Evolutionary conservation across 2,329 filamentous ascomycete species (phyloP).

Genomic region (Neocucurbitaria cava): DNA sequence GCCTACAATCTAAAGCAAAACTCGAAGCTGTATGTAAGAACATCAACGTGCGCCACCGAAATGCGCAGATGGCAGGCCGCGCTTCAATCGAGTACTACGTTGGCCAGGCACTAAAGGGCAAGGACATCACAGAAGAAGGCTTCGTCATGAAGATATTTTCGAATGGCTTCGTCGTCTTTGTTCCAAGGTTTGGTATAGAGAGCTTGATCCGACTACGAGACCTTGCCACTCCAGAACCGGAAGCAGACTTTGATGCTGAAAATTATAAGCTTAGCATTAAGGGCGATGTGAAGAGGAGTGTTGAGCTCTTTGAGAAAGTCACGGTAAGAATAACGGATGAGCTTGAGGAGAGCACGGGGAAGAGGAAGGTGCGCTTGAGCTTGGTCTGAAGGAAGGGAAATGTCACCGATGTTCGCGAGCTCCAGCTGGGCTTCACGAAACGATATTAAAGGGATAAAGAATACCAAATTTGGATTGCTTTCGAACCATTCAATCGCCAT

Average conservation of each 20-base stretch:
- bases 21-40: conserved; percentile 96
- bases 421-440: background rate
- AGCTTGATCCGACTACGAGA: conserved; percentile 86
- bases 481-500: background rate
- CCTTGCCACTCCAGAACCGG: conserved; percentile 75
- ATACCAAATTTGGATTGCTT: too few species aligned
- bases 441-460: background rate
- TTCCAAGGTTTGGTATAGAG: conserved; percentile 95
- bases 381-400: conserved; percentile 44
- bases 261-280: conserved; percentile 75
- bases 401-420: background rate
- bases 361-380: conserved; percentile 83
- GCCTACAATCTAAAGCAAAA: conserved; percentile 79
- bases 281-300: conserved; percentile 62
- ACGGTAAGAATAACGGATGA: conserved; percentile 88
- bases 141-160: conserved; percentile 98
- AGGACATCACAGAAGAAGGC: conserved; percentile 80
- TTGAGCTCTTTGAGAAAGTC: conserved; percentile 93
- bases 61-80: conserved; percentile 92
- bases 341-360: conserved; percentile 94
- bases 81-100: conserved; percentile 98
- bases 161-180: conserved; percentile 96
- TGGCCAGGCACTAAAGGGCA: conserved; percentile 87
- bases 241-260: conserved; percentile 84
- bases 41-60: conserved; percentile 96